A percentile compares a stretch with the other conserved stretches of the same genome.
Evolutionary conservation across 306 rosid species (phyloP).

Genomic region (Vigna unguiculata): DNA sequence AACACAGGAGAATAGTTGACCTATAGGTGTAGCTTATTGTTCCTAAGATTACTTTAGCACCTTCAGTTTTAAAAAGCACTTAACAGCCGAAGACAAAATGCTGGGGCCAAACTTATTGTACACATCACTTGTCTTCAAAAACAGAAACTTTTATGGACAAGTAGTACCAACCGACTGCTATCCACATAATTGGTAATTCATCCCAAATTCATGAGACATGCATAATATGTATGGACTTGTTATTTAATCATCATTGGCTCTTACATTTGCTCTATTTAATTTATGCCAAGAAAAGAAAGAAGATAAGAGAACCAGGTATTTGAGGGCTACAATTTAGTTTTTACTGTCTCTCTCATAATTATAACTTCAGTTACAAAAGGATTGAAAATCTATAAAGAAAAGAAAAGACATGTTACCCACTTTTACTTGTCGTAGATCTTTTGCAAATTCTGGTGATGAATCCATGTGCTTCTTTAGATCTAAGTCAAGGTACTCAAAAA

Average conservation of each 20-base stretch:
- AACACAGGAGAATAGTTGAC: slow-evolving; percentile 24
- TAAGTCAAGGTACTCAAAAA: slow-evolving; percentile 96
- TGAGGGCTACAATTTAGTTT: neutral
- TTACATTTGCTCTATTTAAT: slow-evolving; percentile 37
- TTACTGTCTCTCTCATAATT: neutral
- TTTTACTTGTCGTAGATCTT: slow-evolving; percentile 83
- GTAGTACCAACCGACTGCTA: slow-evolving; percentile 10
- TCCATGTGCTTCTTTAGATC: slow-evolving; percentile 99
- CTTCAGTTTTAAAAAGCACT: neutral
- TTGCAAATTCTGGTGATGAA: slow-evolving; percentile 88
- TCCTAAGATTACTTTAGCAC: slow-evolving; percentile 7
- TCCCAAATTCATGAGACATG: slow-evolving; percentile 30
- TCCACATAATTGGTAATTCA: slow-evolving; percentile 31
- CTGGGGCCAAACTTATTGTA: slow-evolving; percentile 22
- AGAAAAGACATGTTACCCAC: slow-evolving; percentile 52
- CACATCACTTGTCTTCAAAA: slow-evolving; percentile 22
- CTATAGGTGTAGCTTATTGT: neutral
- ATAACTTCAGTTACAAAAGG: neutral
- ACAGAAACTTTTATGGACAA: slow-evolving; percentile 30
- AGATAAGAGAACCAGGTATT: slow-evolving; percentile 16
- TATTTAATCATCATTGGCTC: slow-evolving; percentile 25
- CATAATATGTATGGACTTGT: slow-evolving; percentile 28
- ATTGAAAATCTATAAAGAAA: slow-evolving; percentile 18
- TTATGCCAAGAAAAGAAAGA: slow-evolving; percentile 27
- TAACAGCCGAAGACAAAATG: slow-evolving; percentile 21